Base-by-base conservation (phyloP, 176 grass and related monocot genomes). In the Oryza glaberrima region DNA sequence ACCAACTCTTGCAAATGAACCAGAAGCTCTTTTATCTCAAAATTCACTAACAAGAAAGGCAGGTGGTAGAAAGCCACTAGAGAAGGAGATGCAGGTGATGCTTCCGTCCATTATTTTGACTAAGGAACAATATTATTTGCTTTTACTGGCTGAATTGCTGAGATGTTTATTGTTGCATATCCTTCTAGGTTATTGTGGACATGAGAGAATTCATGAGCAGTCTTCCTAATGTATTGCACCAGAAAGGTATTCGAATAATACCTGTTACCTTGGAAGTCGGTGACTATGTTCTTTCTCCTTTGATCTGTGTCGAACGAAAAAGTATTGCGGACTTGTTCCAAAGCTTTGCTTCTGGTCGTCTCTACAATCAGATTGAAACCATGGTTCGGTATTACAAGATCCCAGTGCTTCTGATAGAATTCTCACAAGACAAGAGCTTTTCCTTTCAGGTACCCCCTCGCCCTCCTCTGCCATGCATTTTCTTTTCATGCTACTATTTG, bases 121-220 rank as follows among this genome's bases (percentile, higher is more conserved):
- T 16, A 45, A 13, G 47, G 1, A 36, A 25, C 22, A 22, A 28
- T 10, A 61, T 22, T 12, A 19, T 41, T 3, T 78, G n/a, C 41
- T 80, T 86, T 65, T 79, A 20, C 51, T 63, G 14, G 4, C 54
- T 30, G 65, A 83, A 58, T 86, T 92, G 25, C 45, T 84, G 78
- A 46, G 11, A 51, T 71, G 14, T 82, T n/a, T 47, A 70, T 17
- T 23, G 34, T 56, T 90, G 70, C 40, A 41, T 34, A 77, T 73
- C 86, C 46, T 84, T 75, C 11, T 86, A 98, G 95, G 91, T 95
- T 84, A 90, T 98, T 91, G 95, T 98, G 71, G 95, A 98, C 81
- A 93, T 95, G 91, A 88, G 95, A 86, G 95, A 95, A 87, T 98
- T 98, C 75, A 98, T 95, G 93, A 98, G 95, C 87, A 95, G 93